Conservation (phyloP, 441 rosid species). For the Mallotus japonicus region DNA sequence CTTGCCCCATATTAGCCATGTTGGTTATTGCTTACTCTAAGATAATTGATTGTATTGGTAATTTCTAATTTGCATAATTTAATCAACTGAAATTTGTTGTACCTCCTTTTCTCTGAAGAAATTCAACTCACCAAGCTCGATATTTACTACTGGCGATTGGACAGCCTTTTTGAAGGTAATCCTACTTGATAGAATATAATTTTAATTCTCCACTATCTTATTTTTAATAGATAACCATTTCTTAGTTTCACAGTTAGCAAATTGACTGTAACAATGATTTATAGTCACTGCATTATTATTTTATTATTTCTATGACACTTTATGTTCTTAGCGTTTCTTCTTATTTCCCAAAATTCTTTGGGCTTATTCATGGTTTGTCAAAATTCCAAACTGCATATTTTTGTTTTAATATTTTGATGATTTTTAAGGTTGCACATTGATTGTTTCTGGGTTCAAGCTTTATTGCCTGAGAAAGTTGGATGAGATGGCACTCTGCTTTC, state of each 20-base stretch:
- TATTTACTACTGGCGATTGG: conserved; percentile 77
- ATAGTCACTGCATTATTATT: neutral
- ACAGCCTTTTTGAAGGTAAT: conserved; percentile 83
- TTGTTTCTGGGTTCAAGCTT: too few relatives aligned
- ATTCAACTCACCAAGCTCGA: conserved; percentile 89
- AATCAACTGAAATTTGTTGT: conserved; percentile 25
- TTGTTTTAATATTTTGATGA: neutral
- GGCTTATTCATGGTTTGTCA: neutral
- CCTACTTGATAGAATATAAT: conserved; percentile 6
- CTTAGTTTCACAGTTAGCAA: neutral
- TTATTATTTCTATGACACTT: neutral
- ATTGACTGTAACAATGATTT: neutral
- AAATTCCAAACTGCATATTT: neutral
- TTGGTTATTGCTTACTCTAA: neutral
- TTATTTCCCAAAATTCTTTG: too few relatives aligned
- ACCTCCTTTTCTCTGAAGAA: conserved; percentile 48
- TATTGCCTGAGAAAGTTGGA: too few relatives aligned
- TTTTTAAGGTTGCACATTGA: neutral
- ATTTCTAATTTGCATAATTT: neutral
- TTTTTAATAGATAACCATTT: neutral
- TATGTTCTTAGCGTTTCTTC: neutral
- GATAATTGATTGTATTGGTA: neutral
- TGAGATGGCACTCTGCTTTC: too few relatives aligned
- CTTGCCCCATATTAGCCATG: neutral
- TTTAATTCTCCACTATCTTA: neutral